phyloP scores from a whole-genome alignment of 805 yeast genomes.

The Yarrowia bubula region DNA sequence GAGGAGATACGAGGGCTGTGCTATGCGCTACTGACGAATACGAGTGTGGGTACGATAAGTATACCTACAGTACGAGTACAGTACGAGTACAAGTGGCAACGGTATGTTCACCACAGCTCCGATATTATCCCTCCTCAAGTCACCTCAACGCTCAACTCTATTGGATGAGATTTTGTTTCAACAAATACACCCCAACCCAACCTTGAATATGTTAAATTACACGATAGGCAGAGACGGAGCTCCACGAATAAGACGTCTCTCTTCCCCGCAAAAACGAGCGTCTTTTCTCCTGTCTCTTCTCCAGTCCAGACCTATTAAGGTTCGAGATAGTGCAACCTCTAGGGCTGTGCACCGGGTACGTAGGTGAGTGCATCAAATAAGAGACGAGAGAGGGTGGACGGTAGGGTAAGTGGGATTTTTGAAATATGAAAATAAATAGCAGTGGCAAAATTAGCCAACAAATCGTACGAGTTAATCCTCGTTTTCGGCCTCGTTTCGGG shows the following conservation, averaged over 20 bases:
- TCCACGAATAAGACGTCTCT: not conserved
- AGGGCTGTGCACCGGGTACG: constrained; percentile 25
- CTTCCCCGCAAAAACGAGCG: not conserved
- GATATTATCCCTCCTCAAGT: too few relatives aligned
- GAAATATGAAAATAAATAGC: too few relatives aligned
- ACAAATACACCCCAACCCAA: not conserved
- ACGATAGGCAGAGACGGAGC: not conserved
- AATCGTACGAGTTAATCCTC: too few relatives aligned
- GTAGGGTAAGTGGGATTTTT: not conserved
- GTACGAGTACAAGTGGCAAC: too few relatives aligned
- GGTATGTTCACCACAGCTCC: too few relatives aligned
- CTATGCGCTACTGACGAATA: too few relatives aligned
- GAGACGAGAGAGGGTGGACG: too few relatives aligned
- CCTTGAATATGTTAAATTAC: not conserved
- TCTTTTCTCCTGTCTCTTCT: too few relatives aligned
- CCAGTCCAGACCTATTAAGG: constrained; percentile 5
- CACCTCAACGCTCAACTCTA: too few relatives aligned
- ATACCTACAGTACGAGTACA: too few relatives aligned
- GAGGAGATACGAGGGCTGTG: too few relatives aligned
- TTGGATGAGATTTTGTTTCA: not conserved
- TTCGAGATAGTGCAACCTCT: constrained; percentile 17
- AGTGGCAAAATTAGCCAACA: constrained; percentile 9
- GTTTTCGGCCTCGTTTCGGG: not conserved
- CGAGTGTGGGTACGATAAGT: too few relatives aligned
- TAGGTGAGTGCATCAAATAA: constrained; percentile 22